Evolutionary conservation across 2,329 filamentous ascomycete genomes (phyloP), one percentile per base, ranked within the genome.

Genomic region (Penicillium fuscoglaucum): DNA sequence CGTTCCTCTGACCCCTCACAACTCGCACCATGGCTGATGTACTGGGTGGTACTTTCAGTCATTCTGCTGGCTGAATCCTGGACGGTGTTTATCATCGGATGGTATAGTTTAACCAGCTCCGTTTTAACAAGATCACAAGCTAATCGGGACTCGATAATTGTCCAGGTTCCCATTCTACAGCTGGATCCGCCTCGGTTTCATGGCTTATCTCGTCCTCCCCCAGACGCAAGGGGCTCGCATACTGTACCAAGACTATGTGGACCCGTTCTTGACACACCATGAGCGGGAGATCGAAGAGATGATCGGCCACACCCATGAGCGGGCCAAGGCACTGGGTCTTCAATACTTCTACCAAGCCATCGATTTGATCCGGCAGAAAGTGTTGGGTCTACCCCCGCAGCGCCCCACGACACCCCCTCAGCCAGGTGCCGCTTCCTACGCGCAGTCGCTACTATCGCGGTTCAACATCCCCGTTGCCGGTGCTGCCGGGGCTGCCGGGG

Each of bases 1-100:
- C 93, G 95, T 79, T 93, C 91, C 17, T 89, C 90, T 52, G 91
- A 97, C 75, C 92, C 93, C 2, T 88, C 91, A 39, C 87, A 96
- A 72, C 84, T 97, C 60, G 91, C 91, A 63, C 93, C 93, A 87
- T 99, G 95, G 95, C 85, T 98, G 66, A 98, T 98, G 90, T 99
- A 98, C 84, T 99, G 93, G 90, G 91, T 96, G 60, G 91, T 96
- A 26, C 85, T 97, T 64, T 90, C 90, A 61, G 88, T 90, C 74
- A 86, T 88, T 68, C 82, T 93, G 57, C 84, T 95, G 61, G 85
- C 87, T 76, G 95, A 98, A 79, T 93, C 89, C 47, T 96, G 92
- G 85, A 87, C 90, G 57, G 86, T 88, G 69, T 96, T 93, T 78
- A 87, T 98, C 70, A 84, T 98, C 47, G 84, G 84, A 74, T 98